These are phyloP conservation scores for Amaranthus cruentus DNA, from an alignment of 148 eudicot genomes.

Conservation along the genomic window DNA sequence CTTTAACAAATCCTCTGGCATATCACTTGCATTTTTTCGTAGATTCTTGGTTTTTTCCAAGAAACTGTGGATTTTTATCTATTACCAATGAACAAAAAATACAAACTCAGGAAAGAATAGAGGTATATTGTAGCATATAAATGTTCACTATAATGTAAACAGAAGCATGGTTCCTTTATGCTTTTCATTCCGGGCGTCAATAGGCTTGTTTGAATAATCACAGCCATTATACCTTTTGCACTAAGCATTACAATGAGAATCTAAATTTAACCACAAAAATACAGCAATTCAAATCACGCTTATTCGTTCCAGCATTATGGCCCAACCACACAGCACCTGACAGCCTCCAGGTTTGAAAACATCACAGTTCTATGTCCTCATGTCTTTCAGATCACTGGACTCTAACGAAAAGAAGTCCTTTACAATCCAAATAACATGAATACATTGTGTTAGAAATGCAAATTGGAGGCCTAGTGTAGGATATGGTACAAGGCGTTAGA, in stretches of 20 bases:
- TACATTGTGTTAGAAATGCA: not conserved
- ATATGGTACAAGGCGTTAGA: not conserved
- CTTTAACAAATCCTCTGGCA: constrained; percentile 40
- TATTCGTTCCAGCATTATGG: not conserved
- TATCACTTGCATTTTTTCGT: constrained; percentile 36
- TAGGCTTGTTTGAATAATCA: not conserved
- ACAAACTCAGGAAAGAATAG: not conserved
- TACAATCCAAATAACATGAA: not conserved
- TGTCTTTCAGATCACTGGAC: not conserved
- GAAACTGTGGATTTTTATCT: constrained; percentile 72
- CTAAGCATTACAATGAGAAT: not conserved
- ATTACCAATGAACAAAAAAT: constrained; percentile 18
- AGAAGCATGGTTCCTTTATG: not conserved
- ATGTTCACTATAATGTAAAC: not conserved
- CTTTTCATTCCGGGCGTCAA: not conserved
- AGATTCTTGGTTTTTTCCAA: constrained; percentile 66
- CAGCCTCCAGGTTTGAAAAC: not conserved
- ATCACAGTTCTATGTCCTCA: not conserved
- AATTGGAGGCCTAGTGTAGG: not conserved
- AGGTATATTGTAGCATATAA: not conserved
- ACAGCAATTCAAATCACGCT: not conserved
- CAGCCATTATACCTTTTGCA: not conserved
- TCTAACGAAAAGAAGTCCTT: not conserved
- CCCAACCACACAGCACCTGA: not conserved
- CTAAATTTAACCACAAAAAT: not conserved